phyloP scores from a whole-genome alignment of 352 stramenopile genomes.

The Globisporangium polare region DNA sequence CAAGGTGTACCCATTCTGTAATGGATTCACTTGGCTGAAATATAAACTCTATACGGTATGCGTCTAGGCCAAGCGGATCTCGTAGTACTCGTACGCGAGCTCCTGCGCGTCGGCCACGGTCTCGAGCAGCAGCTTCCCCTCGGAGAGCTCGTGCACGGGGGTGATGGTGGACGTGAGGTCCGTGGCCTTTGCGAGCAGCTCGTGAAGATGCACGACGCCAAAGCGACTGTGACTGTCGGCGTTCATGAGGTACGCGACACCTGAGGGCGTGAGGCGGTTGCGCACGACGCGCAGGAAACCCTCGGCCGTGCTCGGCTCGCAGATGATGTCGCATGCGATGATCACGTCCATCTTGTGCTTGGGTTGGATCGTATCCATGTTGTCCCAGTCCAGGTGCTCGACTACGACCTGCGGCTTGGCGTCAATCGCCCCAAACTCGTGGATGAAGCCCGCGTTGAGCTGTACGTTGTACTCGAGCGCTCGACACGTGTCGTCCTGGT shows the following conservation, averaged over 20 bases:
- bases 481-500: slow-evolving; percentile 76
- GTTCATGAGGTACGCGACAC: slow-evolving; percentile 84
- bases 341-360: slow-evolving; percentile 69
- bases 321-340: slow-evolving; percentile 87
- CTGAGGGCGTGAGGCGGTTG: slow-evolving; percentile 43
- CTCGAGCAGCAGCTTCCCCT: slow-evolving; percentile 63
- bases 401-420: slow-evolving; percentile 51
- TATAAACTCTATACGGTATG: background rate
- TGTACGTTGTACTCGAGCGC: slow-evolving; percentile 77
- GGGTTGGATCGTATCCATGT: slow-evolving; percentile 54
- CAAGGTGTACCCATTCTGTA: slow-evolving; percentile 1
- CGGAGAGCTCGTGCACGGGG: slow-evolving; percentile 48
- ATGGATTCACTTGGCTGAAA: background rate
- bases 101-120: slow-evolving; percentile 73
- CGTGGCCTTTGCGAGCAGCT: slow-evolving; percentile 44
- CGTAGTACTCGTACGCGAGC: slow-evolving; percentile 85
- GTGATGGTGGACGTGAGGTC: slow-evolving; percentile 74
- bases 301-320: slow-evolving; percentile 80
- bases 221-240: slow-evolving; percentile 86
- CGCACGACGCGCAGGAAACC: slow-evolving; percentile 80
- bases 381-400: slow-evolving; percentile 74
- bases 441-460: slow-evolving; percentile 70
- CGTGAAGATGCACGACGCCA: slow-evolving; percentile 68
- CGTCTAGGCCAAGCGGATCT: slow-evolving; percentile 49
- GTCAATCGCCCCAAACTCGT: slow-evolving; percentile 40